phyloP scores from a whole-genome alignment of 768 basidiomycete species.

The Strobilomyces confusus region DNA sequence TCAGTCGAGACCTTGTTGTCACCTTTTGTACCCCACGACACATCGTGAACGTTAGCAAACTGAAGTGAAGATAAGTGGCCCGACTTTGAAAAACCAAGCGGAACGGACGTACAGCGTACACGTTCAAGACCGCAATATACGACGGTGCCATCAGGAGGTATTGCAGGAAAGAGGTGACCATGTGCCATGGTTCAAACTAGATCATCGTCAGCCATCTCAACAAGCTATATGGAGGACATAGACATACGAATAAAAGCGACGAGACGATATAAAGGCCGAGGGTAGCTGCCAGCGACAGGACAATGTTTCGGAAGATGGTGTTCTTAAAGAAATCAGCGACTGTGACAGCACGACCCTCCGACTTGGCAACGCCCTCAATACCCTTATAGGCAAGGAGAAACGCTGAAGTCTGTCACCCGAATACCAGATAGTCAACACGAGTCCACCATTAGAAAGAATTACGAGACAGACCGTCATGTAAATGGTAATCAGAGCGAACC shows the following conservation, averaged over 20 bases:
- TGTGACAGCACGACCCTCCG: slow-evolving; percentile 43
- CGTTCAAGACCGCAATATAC: slow-evolving; percentile 90
- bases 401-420: slow-evolving; percentile 54
- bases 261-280: slow-evolving; percentile 84
- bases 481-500: slow-evolving; percentile 87
- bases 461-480: slow-evolving; percentile 80
- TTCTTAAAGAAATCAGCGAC: slow-evolving; percentile 71
- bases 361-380: slow-evolving; percentile 53
- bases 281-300: slow-evolving; percentile 83
- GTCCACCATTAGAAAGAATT: neutral
- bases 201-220: neutral
- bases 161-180: slow-evolving; percentile 95
- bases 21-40: slow-evolving; percentile 96
- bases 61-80: slow-evolving; percentile 22
- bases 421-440: slow-evolving; percentile 2
- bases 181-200: slow-evolving; percentile 96
- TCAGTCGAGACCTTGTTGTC: slow-evolving; percentile 84
- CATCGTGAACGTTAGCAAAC: slow-evolving; percentile 88
- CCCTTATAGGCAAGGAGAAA: slow-evolving; percentile 83
- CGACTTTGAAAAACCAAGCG: neutral
- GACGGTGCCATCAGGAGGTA: slow-evolving; percentile 90
- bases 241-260: slow-evolving; percentile 78
- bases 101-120: slow-evolving; percentile 58
- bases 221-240: neutral
- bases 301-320: slow-evolving; percentile 78